phyloP scores from a whole-genome alignment of 345 rosid species.

The Aethionema arabicum region DNA sequence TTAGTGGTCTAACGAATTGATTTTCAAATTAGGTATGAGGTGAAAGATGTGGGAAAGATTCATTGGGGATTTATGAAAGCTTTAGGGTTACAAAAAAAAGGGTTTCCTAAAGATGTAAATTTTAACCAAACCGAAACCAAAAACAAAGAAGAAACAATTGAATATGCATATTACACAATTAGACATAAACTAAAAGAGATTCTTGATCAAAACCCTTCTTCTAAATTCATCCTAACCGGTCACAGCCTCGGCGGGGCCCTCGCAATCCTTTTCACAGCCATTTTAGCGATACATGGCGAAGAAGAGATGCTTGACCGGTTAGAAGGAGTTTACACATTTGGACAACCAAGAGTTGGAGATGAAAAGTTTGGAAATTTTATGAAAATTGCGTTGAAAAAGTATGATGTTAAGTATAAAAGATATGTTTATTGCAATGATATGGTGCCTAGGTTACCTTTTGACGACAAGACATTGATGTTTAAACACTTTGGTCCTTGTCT shows the following conservation, averaged over 20 bases:
- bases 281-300: slow-evolving; percentile 46
- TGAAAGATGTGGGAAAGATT: slow-evolving; percentile 47
- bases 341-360: slow-evolving; percentile 65
- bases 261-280: slow-evolving; percentile 42
- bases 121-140: slow-evolving; percentile 24
- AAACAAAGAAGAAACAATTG: slow-evolving; percentile 22
- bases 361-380: slow-evolving; percentile 43
- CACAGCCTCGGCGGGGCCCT: slow-evolving; percentile 65
- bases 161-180: slow-evolving; percentile 45
- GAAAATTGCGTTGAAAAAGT: slow-evolving; percentile 33
- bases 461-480: slow-evolving; percentile 43
- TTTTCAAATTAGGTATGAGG: slow-evolving; percentile 34
- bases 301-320: slow-evolving; percentile 42
- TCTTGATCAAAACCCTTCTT: slow-evolving; percentile 35
- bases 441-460: slow-evolving; percentile 59
- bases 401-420: slow-evolving; percentile 43
- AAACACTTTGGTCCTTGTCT: slow-evolving; percentile 50
- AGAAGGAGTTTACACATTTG: slow-evolving; percentile 57
- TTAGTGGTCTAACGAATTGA: background rate
- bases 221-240: slow-evolving; percentile 50
- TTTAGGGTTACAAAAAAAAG: slow-evolving; percentile 51
- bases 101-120: slow-evolving; percentile 43
- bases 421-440: slow-evolving; percentile 51
- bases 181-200: slow-evolving; percentile 37
- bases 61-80: slow-evolving; percentile 67